Base-by-base conservation (phyloP, 257 asterid genomes). In the Solanum phureja region DNA sequence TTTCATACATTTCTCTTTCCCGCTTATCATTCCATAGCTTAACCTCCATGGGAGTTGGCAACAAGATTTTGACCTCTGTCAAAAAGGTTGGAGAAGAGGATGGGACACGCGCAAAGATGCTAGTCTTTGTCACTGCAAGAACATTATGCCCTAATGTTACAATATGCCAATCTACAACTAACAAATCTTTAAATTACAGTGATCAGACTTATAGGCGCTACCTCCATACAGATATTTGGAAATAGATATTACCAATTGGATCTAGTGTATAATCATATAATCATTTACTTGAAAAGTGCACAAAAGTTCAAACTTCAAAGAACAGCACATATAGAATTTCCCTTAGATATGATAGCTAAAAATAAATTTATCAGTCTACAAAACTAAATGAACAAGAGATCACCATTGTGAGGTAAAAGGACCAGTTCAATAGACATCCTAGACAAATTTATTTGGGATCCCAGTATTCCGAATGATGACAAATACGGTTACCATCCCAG, bases 1-100 rank as follows among this genome's bases (percentile, higher is more conserved):
- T 95, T 0, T 94, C 99, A 62, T 97, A 94, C 99, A 97, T 92
- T 92, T 95, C 99, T 86, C 99, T 93, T 90, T 95, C 98, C 62
- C 98, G 98, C 95, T 97, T 95, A 93, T 97, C 98, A 76, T 95
- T 94, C 99, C 99, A 96, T 82, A 97, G 95, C 93, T 96, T 97
- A 84, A 96, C 99, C 93, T 97, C 99, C 99, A 97, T 97, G 34
- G 40, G 71, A 64, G 52, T 49, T 6, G 71, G 37, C 35, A 49
- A 85, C 27, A 13, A 73, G 27, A 52, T 86, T 44, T 42, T 42
- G 74, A 56, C 83, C 31, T 49, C 37, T 58, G 77, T 83, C 33
- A 68, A 64, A 86, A 86, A 82, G 84, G 88, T 89, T 95, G 99
- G 99, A 96, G 99, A 97, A 97, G 99, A 90, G 95, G 46, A 93